Percentiles rank a stretch among this genome's conserved stretches.
Conservation (phyloP, 2,329 filamentous ascomycete species). For the Alternaria conjuncta region DNA sequence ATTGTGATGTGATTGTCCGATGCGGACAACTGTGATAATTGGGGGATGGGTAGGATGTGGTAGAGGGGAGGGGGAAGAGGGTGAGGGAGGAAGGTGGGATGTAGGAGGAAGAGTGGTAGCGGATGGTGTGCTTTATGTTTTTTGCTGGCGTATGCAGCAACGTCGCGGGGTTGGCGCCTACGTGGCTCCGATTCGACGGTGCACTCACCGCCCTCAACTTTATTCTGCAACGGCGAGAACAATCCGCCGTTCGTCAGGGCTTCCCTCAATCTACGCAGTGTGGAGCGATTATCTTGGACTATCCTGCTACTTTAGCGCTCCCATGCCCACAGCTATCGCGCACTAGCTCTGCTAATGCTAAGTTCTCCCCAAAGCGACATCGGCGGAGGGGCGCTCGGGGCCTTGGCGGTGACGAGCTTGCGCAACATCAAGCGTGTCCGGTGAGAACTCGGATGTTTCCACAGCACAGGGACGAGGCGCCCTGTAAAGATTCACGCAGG, state of each 20-base stretch:
- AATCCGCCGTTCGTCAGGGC: not conserved
- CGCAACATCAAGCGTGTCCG: not conserved
- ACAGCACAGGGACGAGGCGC: not conserved
- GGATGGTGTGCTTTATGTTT: constrained; percentile 48
- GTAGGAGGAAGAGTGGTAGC: constrained; percentile 14
- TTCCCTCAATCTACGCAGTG: not conserved
- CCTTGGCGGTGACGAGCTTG: not conserved
- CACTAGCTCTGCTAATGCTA: not conserved
- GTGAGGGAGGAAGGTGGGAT: not conserved
- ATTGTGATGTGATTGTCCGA: constrained; percentile 43
- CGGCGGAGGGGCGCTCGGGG: not conserved
- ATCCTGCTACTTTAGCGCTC: not conserved
- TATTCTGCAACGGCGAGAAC: constrained; percentile 4
- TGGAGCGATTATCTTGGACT: not conserved
- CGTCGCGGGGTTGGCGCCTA: constrained; percentile 11
- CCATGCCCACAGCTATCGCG: not conserved
- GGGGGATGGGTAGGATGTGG: constrained; percentile 12
- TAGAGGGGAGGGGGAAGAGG: constrained; percentile 7
- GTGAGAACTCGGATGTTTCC: not conserved
- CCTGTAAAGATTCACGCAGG: not conserved
- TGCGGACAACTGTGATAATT: constrained; percentile 15
- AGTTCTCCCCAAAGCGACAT: not conserved
- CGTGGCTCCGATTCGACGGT: not conserved
- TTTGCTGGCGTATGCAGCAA: constrained; percentile 24
- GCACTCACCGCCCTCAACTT: constrained; percentile 6